Evolutionary conservation across 495 filamentous ascomycete species (phyloP).

Genomic region (Neurospora sp.): DNA sequence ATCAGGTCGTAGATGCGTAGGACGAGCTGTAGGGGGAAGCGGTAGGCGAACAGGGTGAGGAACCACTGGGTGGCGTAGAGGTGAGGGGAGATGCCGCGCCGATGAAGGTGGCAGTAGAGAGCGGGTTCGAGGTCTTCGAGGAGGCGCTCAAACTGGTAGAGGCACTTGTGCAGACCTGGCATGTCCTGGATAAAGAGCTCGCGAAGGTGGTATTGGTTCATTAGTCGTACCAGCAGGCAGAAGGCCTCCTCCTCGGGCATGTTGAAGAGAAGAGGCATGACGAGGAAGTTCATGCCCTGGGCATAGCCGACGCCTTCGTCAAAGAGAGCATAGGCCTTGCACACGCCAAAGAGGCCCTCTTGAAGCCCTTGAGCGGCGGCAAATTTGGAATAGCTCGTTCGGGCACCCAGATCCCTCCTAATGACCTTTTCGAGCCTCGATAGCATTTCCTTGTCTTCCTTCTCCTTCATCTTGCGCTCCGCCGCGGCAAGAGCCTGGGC

Average conservation of each 20-base stretch:
- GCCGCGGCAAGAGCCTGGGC: constrained; percentile 53
- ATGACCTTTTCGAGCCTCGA: constrained; percentile 88
- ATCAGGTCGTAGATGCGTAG: constrained; percentile 95
- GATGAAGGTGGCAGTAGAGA: constrained; percentile 86
- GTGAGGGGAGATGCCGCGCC: constrained; percentile 77
- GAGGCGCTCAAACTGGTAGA: constrained; percentile 91
- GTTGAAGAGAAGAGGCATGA: constrained; percentile 95
- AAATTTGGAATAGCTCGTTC: constrained; percentile 95
- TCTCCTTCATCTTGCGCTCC: constrained; percentile 63
- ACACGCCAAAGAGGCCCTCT: constrained; percentile 87
- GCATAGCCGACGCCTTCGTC: constrained; percentile 94
- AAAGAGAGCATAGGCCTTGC: constrained; percentile 95
- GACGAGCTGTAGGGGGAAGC: constrained; percentile 92
- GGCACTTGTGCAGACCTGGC: constrained; percentile 84
- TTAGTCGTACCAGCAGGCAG: constrained; percentile 80
- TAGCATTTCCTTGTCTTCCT: constrained; percentile 59
- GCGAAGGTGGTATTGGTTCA: constrained; percentile 92
- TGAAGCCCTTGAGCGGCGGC: constrained; percentile 80
- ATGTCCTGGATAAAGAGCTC: constrained; percentile 94
- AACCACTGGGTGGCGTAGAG: constrained; percentile 99
- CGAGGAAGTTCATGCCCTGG: constrained; percentile 97
- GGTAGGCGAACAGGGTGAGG: constrained; percentile 96
- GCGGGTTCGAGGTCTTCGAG: constrained; percentile 92
- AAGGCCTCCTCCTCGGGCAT: constrained; percentile 98
- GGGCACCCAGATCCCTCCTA: constrained; percentile 75